Base-by-base conservation (phyloP, 1,284 basidiomycete genomes). In the Cutaneotrichosporon sp. region DNA sequence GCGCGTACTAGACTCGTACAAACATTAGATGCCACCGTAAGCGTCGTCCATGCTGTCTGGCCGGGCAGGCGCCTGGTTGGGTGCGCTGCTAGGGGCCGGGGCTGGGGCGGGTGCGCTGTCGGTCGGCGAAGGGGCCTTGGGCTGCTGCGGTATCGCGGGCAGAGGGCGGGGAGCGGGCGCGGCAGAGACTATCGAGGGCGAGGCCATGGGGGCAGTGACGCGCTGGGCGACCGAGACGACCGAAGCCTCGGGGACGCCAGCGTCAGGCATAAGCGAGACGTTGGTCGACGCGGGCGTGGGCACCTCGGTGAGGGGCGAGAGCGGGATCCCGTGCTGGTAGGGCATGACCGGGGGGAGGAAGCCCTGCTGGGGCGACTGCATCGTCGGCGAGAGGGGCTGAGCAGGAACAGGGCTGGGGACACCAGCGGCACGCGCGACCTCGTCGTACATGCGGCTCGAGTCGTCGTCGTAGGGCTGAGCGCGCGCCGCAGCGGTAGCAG, bases 281-380 rank as follows among this genome's bases (percentile, higher is more conserved):
- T 11, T 20, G n/a, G 54, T 46, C 24, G 47, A 53, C 42, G 52
- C 42, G 11, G 69, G 69, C 18, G 78, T 78, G 4, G 69, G 63
- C 4, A 78, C 72, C 63, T 79, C 78, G 16, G 42, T 42, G 20
- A 79, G 57, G 4, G 76, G 74, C 6, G 75, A 71, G 1, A 79
- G 69, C 1, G 78, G 78, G 56, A 68, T 71, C 52, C 78, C 78
- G 60, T 79, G 78, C 45, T 72, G 63, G 62, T 78, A 79, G 9
- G 76, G 76, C 60, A 56, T 68, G 64, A 52, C 67, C 59, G 43
- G 59, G 45, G 9, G 74, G 52, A 20, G 50, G 58, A 8, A 69
- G 18, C 16, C 60, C 58, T 36, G 69, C 70, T 42, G 66, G 14
- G 20, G 24, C 45, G 20, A 22, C 10, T 10, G 45, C 45, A 55